A percentile compares a stretch with the other conserved stretches of the same genome.
These are phyloP conservation scores for Penicillium angulare DNA, from an alignment of 495 filamentous ascomycete genomes.

Conservation along the genomic window DNA sequence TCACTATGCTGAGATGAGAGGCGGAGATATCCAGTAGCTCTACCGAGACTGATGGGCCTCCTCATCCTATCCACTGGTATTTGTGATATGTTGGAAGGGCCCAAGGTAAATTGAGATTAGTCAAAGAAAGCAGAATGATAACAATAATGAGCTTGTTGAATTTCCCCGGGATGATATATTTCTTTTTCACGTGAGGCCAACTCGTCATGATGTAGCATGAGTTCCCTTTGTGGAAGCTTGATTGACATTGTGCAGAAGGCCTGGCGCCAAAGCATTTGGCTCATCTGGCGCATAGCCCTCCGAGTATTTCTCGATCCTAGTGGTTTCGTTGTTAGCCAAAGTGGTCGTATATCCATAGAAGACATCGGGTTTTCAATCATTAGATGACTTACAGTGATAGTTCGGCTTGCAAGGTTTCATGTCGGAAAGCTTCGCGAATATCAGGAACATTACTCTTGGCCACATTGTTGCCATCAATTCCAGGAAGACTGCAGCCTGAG, in stretches of 20 bases:
- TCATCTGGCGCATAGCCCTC: conserved; percentile 14
- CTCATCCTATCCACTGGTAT: too few relatives aligned
- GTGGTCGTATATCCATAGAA: neutral
- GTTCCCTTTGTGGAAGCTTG: conserved; percentile 12
- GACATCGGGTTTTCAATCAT: neutral
- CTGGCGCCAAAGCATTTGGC: conserved; percentile 11
- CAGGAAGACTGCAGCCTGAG: conserved; percentile 65
- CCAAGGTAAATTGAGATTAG: too few relatives aligned
- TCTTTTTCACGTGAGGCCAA: too few relatives aligned
- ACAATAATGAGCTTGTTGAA: too few relatives aligned
- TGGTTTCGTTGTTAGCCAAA: neutral
- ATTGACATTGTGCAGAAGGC: conserved; percentile 16
- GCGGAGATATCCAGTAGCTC: too few relatives aligned
- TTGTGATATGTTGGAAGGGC: too few relatives aligned
- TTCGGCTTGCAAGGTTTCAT: conserved; percentile 81
- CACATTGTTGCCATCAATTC: conserved; percentile 80
- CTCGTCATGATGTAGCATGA: neutral
- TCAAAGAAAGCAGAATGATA: too few relatives aligned
- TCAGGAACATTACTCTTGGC: conserved; percentile 95
- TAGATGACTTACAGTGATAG: conserved; percentile 65
- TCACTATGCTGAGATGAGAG: too few relatives aligned
- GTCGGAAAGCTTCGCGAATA: conserved; percentile 81
- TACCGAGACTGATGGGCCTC: too few relatives aligned
- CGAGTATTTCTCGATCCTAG: conserved; percentile 33
- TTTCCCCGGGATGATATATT: too few relatives aligned